Conservation (phyloP, 495 filamentous ascomycete species). For the Hypomontagnella submonticulosa region DNA sequence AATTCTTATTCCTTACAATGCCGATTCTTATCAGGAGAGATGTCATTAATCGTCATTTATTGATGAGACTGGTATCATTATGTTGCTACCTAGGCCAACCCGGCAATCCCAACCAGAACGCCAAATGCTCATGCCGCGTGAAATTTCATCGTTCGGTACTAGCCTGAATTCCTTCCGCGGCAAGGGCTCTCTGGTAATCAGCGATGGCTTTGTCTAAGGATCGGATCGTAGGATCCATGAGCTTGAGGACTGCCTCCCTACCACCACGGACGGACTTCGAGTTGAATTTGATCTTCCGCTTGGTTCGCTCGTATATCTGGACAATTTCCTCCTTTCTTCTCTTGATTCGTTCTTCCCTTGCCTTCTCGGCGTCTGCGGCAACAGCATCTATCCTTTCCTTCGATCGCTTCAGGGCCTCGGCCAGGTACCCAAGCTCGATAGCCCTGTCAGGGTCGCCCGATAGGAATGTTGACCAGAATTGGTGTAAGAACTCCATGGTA, state of each 20-base stretch:
- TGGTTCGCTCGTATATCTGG: slow-evolving; percentile 74
- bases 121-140: slow-evolving; percentile 13
- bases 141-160: slow-evolving; percentile 43
- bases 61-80: slow-evolving; percentile 31
- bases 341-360: slow-evolving; percentile 69
- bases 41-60: slow-evolving; percentile 9
- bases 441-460: slow-evolving; percentile 84
- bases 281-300: slow-evolving; percentile 73
- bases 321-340: slow-evolving; percentile 74
- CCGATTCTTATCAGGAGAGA: background rate
- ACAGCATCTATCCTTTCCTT: slow-evolving; percentile 85
- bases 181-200: slow-evolving; percentile 72
- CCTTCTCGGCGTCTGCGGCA: slow-evolving; percentile 79
- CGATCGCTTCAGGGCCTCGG: slow-evolving; percentile 79
- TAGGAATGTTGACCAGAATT: slow-evolving; percentile 92
- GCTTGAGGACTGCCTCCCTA: slow-evolving; percentile 74
- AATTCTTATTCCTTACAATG: too few relatives aligned
- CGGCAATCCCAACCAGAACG: slow-evolving; percentile 18
- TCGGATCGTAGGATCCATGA: slow-evolving; percentile 75
- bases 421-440: slow-evolving; percentile 76
- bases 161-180: slow-evolving; percentile 63
- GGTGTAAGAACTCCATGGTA: slow-evolving; percentile 91
- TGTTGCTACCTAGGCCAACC: slow-evolving; percentile 6
- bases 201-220: slow-evolving; percentile 72
- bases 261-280: slow-evolving; percentile 76